phyloP scores from a whole-genome alignment of 2,329 filamentous ascomycete species.

The Trichoderma arundinaceum region DNA sequence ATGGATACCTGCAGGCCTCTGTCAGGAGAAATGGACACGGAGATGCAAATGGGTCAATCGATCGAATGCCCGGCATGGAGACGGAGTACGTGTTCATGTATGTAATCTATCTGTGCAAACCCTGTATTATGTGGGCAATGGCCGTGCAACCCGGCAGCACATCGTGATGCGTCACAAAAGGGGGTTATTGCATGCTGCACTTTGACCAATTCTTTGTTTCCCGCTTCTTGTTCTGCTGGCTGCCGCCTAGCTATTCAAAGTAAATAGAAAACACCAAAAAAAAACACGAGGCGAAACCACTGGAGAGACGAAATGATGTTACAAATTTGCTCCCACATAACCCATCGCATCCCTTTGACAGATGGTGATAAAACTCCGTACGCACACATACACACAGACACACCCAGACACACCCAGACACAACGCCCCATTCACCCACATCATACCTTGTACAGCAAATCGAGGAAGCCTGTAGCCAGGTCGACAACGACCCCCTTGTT shows the following conservation, averaged over 20 bases:
- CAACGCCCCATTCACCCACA: neutral
- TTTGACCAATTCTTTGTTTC: neutral
- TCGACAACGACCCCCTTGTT: conserved; percentile 96
- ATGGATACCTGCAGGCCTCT: conserved; percentile 9
- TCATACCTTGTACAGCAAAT: conserved; percentile 88
- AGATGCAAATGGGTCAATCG: conserved; percentile 22
- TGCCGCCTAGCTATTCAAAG: conserved; percentile 7
- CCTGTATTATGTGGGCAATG: conserved; percentile 3
- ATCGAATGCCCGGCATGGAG: conserved; percentile 15
- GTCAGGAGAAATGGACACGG: neutral
- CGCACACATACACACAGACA: neutral
- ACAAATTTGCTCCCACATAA: conserved; percentile 5
- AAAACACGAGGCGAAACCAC: neutral
- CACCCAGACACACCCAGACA: neutral
- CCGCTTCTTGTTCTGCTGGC: neutral
- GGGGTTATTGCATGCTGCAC: neutral
- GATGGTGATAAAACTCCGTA: neutral
- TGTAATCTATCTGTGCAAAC: neutral
- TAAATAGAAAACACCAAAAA: neutral
- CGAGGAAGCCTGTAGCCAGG: conserved; percentile 86
- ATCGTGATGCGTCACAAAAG: neutral
- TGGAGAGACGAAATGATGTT: conserved; percentile 5
- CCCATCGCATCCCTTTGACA: neutral
- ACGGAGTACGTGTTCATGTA: conserved; percentile 6
- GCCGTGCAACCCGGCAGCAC: conserved; percentile 15